These are phyloP conservation scores for Verticillium isaacii DNA, from an alignment of 2,329 filamentous ascomycete genomes.

Conservation along the genomic window DNA sequence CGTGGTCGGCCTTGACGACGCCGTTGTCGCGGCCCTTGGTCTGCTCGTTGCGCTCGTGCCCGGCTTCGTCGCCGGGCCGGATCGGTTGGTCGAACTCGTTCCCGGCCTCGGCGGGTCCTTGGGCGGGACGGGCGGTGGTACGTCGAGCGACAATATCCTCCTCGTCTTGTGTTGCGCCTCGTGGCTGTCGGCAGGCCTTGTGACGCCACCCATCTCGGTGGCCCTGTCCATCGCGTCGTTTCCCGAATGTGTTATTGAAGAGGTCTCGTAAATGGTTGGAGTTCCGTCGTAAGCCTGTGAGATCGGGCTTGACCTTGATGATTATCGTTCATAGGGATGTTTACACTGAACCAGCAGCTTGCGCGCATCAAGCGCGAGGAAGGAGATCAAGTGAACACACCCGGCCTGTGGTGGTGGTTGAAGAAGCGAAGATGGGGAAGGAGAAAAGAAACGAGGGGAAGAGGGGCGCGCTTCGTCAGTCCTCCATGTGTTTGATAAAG, in stretches of 20 bases:
- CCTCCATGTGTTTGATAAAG: background rate
- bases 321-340: background rate
- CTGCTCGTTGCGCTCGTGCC: background rate
- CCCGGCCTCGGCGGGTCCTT: slow-evolving; percentile 4
- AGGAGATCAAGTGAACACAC: background rate
- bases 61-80: background rate
- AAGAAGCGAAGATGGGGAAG: background rate
- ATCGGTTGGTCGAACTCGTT: background rate
- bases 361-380: background rate
- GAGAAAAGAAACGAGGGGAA: background rate
- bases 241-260: background rate
- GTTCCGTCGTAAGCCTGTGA: background rate
- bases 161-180: background rate
- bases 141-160: background rate
- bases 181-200: background rate
- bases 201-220: background rate
- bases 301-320: background rate
- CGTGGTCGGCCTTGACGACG: background rate
- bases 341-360: background rate
- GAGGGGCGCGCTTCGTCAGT: background rate
- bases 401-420: background rate
- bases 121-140: slow-evolving; percentile 7
- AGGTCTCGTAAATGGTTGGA: background rate
- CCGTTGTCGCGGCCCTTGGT: background rate
- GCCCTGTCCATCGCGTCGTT: background rate